Percentiles rank a stretch among this genome's conserved stretches.
These are phyloP conservation scores for Yarrowia yakushimensis DNA, from an alignment of 805 yeast species.

Conservation along the genomic window DNA sequence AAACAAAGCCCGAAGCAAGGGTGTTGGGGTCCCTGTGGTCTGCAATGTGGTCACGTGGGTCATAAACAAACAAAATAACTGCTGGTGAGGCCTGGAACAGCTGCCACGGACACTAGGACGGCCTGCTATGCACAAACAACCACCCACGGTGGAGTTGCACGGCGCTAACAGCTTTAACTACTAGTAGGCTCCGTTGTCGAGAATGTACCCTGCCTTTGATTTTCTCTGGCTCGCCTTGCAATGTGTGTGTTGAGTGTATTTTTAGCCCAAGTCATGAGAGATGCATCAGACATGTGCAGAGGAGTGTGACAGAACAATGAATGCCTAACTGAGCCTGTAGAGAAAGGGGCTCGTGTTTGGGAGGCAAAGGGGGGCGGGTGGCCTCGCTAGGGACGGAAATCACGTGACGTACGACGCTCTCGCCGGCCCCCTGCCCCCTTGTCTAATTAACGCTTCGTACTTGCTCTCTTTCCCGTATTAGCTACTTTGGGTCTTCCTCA, in stretches of 20 bases:
- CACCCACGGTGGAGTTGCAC: conserved; percentile 6
- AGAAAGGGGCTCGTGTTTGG: neutral
- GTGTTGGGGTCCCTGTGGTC: neutral
- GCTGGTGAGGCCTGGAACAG: neutral
- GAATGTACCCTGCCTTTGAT: neutral
- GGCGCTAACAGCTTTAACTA: conserved; percentile 7
- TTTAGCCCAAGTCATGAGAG: conserved; percentile 19
- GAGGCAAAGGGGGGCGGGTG: neutral
- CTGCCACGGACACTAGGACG: neutral
- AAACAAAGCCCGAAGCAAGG: conserved; percentile 14
- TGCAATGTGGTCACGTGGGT: conserved; percentile 20
- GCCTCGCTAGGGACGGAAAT: neutral
- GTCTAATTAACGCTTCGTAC: neutral
- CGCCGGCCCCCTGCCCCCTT: neutral
- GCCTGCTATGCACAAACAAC: neutral
- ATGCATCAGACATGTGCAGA: conserved; percentile 13
- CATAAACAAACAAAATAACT: neutral
- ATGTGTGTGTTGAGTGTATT: conserved; percentile 7
- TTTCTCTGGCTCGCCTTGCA: neutral
- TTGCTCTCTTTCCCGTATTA: conserved; percentile 19
- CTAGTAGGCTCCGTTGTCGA: neutral
- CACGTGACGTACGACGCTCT: conserved; percentile 1
- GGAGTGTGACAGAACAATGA: conserved; percentile 14
- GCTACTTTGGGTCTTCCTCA: conserved; percentile 19
- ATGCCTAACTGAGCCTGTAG: conserved; percentile 3